These are phyloP conservation scores for Amanita jacksonii DNA, from an alignment of 768 basidiomycete species.

Conservation along the genomic window DNA sequence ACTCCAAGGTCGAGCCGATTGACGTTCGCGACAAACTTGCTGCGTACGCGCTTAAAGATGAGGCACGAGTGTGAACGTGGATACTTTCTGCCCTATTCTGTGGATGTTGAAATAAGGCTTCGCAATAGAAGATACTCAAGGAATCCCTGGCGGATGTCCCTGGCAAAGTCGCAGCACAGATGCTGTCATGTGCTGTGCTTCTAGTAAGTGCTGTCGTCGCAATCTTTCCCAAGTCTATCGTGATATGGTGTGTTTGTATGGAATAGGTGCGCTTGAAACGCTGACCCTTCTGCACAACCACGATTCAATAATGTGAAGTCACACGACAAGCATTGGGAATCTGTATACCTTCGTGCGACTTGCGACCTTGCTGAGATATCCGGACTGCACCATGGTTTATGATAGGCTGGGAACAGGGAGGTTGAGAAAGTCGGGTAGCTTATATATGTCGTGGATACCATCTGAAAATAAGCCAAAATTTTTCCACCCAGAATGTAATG, in stretches of 20 bases:
- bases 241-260: neutral
- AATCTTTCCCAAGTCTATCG: conserved; percentile 17
- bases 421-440: too few relatives aligned
- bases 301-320: too few relatives aligned
- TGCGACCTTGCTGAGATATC: too few relatives aligned
- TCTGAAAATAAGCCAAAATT: too few relatives aligned
- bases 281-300: too few relatives aligned
- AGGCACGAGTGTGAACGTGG: conserved; percentile 7
- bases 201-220: conserved; percentile 15
- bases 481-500: too few relatives aligned
- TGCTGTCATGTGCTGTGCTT: conserved; percentile 15
- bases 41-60: conserved; percentile 11
- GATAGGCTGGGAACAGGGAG: too few relatives aligned
- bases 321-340: too few relatives aligned
- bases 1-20: conserved; percentile 22
- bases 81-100: conserved; percentile 8
- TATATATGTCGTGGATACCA: too few relatives aligned
- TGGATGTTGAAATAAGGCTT: conserved; percentile 10
- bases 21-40: conserved; percentile 30
- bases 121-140: conserved; percentile 15
- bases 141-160: conserved; percentile 17
- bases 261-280: neutral
- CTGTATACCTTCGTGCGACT: too few relatives aligned
- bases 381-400: too few relatives aligned
- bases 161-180: conserved; percentile 21